Percentiles rank a stretch among this genome's conserved stretches.
phyloP scores from a whole-genome alignment of 2,329 filamentous ascomycete species.

The Apiospora arundinis region DNA sequence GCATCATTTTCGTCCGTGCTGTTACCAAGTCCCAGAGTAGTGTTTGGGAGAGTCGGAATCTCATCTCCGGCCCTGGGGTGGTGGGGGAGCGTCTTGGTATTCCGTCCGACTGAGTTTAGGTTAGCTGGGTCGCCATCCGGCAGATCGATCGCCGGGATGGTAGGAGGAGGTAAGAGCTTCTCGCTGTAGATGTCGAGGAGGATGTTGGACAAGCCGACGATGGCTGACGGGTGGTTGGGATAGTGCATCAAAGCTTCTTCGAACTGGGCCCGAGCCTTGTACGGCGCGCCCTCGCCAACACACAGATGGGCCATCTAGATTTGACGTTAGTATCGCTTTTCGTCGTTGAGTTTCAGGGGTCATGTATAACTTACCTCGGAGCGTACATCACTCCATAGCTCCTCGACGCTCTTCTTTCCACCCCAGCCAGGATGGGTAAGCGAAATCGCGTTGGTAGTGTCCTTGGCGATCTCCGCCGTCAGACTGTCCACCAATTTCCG shows the following conservation, averaged over 20 bases:
- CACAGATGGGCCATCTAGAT: conserved; percentile 71
- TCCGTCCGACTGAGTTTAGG: conserved; percentile 23
- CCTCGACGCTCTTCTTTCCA: conserved; percentile 79
- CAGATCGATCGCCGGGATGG: conserved; percentile 53
- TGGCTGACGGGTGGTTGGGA: conserved; percentile 80
- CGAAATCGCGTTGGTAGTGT: conserved; percentile 66
- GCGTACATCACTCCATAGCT: conserved; percentile 83
- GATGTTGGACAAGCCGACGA: conserved; percentile 82
- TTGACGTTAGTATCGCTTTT: conserved; percentile 36
- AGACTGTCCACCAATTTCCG: conserved; percentile 74
- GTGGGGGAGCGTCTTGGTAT: conserved; percentile 22
- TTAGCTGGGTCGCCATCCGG: conserved; percentile 38
- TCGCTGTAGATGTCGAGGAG: conserved; percentile 84
- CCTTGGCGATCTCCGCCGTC: conserved; percentile 69
- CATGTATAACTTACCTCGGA: conserved; percentile 67
- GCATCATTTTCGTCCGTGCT: conserved; percentile 21
- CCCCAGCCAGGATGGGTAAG: conserved; percentile 77
- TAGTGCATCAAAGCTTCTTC: conserved; percentile 82
- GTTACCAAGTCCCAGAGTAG: conserved; percentile 54
- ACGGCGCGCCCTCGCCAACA: conserved; percentile 65
- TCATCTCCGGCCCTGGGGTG: conserved; percentile 22
- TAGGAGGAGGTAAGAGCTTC: conserved; percentile 64
- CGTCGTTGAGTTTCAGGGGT: background rate
- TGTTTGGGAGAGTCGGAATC: conserved; percentile 44
- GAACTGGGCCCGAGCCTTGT: conserved; percentile 76